These are phyloP conservation scores for Pneumocystis murina DNA, from an alignment of 1,139 yeast genomes.

Conservation along the genomic window DNA sequence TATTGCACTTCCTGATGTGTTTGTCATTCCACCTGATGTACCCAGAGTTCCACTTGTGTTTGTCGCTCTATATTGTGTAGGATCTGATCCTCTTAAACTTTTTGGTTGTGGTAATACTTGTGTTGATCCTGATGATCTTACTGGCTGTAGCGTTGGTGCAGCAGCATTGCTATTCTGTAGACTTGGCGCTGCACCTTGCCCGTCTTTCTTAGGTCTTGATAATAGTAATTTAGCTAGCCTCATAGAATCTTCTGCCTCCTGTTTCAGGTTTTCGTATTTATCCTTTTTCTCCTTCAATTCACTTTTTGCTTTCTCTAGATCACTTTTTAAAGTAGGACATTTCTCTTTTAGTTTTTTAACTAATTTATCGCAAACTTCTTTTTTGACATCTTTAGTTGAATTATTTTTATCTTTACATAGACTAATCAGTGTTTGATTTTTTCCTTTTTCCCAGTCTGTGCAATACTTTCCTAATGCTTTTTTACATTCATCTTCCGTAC, in stretches of 20 bases:
- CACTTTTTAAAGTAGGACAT: neutral
- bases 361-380: neutral
- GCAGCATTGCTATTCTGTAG: no score
- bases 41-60: no score
- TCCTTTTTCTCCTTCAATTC: neutral
- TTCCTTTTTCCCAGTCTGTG: neutral
- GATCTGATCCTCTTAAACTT: no score
- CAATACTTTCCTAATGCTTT: neutral
- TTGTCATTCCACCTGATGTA: no score
- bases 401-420: neutral
- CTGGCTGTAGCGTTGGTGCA: neutral
- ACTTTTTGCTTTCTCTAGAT: neutral
- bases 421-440: neutral
- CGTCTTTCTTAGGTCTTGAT: neutral
- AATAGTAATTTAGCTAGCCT: neutral
- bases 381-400: neutral
- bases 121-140: no score
- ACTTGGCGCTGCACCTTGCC: no score
- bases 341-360: neutral
- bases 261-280: neutral
- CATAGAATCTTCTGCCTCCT: neutral
- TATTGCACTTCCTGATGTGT: no score
- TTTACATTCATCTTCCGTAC: neutral
- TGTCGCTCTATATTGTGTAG: no score
- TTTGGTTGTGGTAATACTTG: no score